These are phyloP conservation scores for Rhododendron simsii DNA, from an alignment of 148 eudicot species.

Conservation along the genomic window DNA sequence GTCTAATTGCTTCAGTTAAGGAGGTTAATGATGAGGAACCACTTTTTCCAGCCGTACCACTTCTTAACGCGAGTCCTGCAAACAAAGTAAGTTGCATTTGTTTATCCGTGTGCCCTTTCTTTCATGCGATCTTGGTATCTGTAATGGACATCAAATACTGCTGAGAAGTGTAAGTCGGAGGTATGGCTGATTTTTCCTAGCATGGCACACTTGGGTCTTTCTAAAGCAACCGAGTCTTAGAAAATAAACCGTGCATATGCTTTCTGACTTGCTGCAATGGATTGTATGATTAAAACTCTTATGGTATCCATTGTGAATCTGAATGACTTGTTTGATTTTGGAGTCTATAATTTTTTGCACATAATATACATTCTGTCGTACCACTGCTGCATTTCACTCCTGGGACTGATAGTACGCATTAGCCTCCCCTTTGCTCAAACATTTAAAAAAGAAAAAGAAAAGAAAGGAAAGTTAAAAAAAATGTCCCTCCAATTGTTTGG, in stretches of 20 bases:
- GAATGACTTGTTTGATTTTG: neutral
- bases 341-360: neutral
- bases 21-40: constrained; percentile 97
- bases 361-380: neutral
- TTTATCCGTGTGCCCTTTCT: neutral
- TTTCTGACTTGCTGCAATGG: neutral
- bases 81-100: constrained; percentile 43
- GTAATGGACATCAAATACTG: neutral
- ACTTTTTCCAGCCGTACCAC: constrained; percentile 74
- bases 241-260: neutral
- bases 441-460: neutral
- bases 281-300: neutral
- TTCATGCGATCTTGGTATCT: neutral
- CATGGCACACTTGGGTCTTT: neutral
- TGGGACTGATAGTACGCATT: neutral
- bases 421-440: neutral
- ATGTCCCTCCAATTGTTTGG: too few relatives aligned
- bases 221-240: neutral
- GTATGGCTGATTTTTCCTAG: neutral
- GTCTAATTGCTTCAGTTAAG: constrained; percentile 78
- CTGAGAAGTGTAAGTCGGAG: neutral
- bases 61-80: constrained; percentile 40
- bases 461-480: too few relatives aligned
- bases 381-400: neutral
- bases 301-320: neutral